Evolutionary conservation across 176 grass and related monocot genomes (phyloP).

Genomic region (Guadua angustifolia): DNA sequence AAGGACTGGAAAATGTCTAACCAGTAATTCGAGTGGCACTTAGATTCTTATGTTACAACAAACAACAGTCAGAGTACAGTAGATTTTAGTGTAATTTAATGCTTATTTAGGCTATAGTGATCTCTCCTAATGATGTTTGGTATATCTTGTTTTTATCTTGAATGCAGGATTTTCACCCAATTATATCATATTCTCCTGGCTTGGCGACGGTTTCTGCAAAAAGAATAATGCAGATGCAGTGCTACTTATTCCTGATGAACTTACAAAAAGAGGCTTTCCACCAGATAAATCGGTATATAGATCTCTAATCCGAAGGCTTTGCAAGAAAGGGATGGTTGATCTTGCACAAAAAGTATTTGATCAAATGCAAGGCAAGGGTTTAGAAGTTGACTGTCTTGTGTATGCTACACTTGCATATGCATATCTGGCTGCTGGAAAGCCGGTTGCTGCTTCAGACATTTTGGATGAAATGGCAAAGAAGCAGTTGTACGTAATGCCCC

Average conservation of each 20-base stretch:
- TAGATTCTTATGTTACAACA: background rate
- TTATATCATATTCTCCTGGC: slow-evolving; percentile 78
- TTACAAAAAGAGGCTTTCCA: slow-evolving; percentile 61
- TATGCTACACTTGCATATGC: slow-evolving; percentile 67
- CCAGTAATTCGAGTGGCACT: background rate
- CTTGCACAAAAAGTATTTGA: slow-evolving; percentile 59
- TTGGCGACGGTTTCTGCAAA: slow-evolving; percentile 72
- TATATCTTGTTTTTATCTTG: slow-evolving; percentile 24
- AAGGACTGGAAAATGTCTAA: background rate
- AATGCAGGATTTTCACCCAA: slow-evolving; percentile 69
- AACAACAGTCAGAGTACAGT: background rate
- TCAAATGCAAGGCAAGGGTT: slow-evolving; percentile 68
- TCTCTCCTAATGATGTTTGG: background rate
- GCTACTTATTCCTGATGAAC: slow-evolving; percentile 71
- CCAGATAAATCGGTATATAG: slow-evolving; percentile 77
- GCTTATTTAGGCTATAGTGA: background rate
- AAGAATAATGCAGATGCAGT: slow-evolving; percentile 66
- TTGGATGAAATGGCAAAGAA: slow-evolving; percentile 70
- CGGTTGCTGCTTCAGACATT: slow-evolving; percentile 41
- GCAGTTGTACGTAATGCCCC: slow-evolving; percentile 54
- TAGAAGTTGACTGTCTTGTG: slow-evolving; percentile 65
- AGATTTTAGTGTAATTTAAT: background rate
- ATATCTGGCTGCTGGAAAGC: slow-evolving; percentile 62
- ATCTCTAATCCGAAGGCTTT: slow-evolving; percentile 81
- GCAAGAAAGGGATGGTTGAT: slow-evolving; percentile 67